Evolutionary conservation across 2,329 filamentous ascomycete genomes (phyloP), one percentile per base, ranked within the genome.

Genomic region (Anisogramma anomala): DNA sequence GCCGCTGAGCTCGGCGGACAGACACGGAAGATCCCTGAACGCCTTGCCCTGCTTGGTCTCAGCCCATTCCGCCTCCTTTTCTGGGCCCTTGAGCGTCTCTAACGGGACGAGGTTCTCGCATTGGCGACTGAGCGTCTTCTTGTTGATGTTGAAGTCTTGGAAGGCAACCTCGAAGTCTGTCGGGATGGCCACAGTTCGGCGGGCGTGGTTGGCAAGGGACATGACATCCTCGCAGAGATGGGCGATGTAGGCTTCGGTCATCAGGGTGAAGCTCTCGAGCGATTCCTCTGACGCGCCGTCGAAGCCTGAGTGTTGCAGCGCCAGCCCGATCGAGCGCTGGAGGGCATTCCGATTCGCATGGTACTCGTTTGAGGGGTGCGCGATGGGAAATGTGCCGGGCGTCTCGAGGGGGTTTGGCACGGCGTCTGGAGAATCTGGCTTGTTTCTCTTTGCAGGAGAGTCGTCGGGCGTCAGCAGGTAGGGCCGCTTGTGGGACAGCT

Each of bases 301-400:
- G 49, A 79, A 81, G 20, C 77, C 77, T 27, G 78, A 69, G 46
- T 77, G 69, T 31, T 70, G 58, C 20, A 80, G 55, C 3, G 67
- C 67, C 42, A 79, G 54, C 0, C 67, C 69, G 42, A 80, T 71
- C 9, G 73, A 70, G 37, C 74, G 68, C 33, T 68, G 65, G 19
- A 81, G 59, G 2, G 68, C 64, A 30, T 55, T 53, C 38, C 63
- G 58, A n/a, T 60, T 56, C 45, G 59, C 49, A 31, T 56, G 56
- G 15, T 51, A 20, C 50, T 55, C 19, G 54, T 55, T 17, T 19
- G 47, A 15, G 43, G 49, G 30, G 14, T 36, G 41, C 11, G 40
- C 30, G 14, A 44, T n/a, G n/a, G 20, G 23, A 26, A 8, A 20
- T 11, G 37, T 20, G 17, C 17, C 18, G 8, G 37, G 23, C 2